phyloP scores from a whole-genome alignment of 148 eudicot species.

The Pouteria glomerata region DNA sequence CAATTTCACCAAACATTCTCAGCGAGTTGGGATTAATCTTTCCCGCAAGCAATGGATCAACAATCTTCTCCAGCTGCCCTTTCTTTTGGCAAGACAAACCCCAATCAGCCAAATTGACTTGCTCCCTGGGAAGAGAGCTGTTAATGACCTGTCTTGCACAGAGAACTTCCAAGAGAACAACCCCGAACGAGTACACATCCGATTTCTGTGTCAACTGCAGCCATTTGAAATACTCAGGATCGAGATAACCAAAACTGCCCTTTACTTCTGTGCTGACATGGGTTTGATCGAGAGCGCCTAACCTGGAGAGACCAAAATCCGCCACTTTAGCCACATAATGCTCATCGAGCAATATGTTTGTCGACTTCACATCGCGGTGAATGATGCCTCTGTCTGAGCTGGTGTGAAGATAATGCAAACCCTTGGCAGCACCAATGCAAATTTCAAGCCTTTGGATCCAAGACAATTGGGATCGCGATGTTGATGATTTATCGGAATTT shows the following conservation, averaged over 20 bases:
- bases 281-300: slow-evolving; percentile 29
- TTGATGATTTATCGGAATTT: background rate
- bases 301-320: slow-evolving; percentile 53
- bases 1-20: slow-evolving; percentile 36
- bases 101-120: slow-evolving; percentile 45
- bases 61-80: slow-evolving; percentile 27
- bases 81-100: slow-evolving; percentile 22
- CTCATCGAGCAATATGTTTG: slow-evolving; percentile 53
- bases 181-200: slow-evolving; percentile 61
- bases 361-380: slow-evolving; percentile 65
- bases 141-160: slow-evolving; percentile 44
- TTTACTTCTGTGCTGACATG: slow-evolving; percentile 40
- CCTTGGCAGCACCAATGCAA: slow-evolving; percentile 47
- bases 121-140: slow-evolving; percentile 24
- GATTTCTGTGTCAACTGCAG: slow-evolving; percentile 47
- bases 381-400: slow-evolving; percentile 42
- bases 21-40: slow-evolving; percentile 35
- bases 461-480: slow-evolving; percentile 9
- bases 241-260: slow-evolving; percentile 60
- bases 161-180: slow-evolving; percentile 53
- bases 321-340: slow-evolving; percentile 52
- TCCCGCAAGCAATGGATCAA: slow-evolving; percentile 38
- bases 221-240: slow-evolving; percentile 45
- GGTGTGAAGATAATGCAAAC: slow-evolving; percentile 51
- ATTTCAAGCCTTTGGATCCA: slow-evolving; percentile 56